A percentile compares a stretch with the other conserved stretches of the same genome.
Evolutionary conservation across 2,329 filamentous ascomycete genomes (phyloP).

Genomic region (Alternaria novae-zelandiae): DNA sequence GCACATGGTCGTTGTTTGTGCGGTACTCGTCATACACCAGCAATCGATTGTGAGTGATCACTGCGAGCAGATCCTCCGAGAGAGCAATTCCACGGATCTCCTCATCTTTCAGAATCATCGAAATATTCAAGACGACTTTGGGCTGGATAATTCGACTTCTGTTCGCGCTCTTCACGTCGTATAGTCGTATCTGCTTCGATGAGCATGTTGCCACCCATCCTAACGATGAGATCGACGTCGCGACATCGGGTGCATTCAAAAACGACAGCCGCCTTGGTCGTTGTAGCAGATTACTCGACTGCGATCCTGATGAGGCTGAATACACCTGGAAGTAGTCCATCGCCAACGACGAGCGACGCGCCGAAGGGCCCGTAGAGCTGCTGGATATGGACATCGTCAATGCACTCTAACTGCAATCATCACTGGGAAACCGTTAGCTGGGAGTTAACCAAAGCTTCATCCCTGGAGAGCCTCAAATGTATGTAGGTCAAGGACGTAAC

Average conservation of each 20-base stretch:
- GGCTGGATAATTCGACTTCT: constrained; percentile 2
- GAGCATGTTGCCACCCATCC: constrained; percentile 23
- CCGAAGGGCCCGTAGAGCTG: constrained; percentile 1
- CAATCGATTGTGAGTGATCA: constrained; percentile 27
- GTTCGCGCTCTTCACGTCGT: constrained; percentile 13
- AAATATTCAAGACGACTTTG: not conserved
- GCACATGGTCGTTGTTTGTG: not conserved
- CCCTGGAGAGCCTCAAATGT: not conserved
- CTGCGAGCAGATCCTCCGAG: constrained; percentile 27
- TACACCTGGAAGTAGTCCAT: constrained; percentile 9
- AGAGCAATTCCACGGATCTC: constrained; percentile 23
- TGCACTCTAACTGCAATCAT: not conserved
- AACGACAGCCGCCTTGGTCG: constrained; percentile 3
- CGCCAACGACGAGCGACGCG: constrained; percentile 2
- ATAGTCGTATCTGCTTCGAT: constrained; percentile 20
- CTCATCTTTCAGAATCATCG: constrained; percentile 8
- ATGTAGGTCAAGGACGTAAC: not conserved
- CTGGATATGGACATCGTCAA: constrained; percentile 11
- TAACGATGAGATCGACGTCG: constrained; percentile 23
- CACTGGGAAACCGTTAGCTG: not conserved
- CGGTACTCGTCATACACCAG: constrained; percentile 27
- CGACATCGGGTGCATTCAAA: constrained; percentile 10
- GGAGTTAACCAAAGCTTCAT: not conserved
- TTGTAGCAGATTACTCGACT: constrained; percentile 12
- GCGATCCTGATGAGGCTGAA: constrained; percentile 10